Conservation (phyloP, 805 yeast species). For the Candida nanaspora region DNA sequence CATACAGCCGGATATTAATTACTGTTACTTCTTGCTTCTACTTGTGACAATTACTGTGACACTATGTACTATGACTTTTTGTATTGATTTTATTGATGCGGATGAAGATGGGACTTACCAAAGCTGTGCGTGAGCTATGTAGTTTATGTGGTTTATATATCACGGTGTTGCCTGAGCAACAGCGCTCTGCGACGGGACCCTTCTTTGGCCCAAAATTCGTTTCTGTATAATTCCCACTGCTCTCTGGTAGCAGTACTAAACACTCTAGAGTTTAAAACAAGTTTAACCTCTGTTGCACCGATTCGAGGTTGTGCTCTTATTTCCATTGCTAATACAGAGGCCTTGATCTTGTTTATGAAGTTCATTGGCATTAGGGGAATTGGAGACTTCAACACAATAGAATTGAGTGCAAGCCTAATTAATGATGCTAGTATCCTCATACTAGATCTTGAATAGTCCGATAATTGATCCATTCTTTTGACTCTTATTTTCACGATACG, state of each 20-base stretch:
- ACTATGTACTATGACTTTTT: too few species aligned
- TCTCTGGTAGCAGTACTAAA: slow-evolving; percentile 81
- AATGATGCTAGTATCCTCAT: neutral
- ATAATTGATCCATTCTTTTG: slow-evolving; percentile 11
- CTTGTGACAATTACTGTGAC: too few species aligned
- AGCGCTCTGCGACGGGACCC: slow-evolving; percentile 51
- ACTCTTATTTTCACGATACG: slow-evolving; percentile 58
- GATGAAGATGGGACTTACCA: too few species aligned
- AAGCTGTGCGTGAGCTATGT: too few species aligned
- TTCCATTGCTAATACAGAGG: slow-evolving; percentile 3
- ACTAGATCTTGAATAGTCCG: slow-evolving; percentile 21
- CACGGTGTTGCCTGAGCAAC: slow-evolving; percentile 7
- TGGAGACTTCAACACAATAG: neutral
- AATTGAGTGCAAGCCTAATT: neutral
- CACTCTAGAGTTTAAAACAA: slow-evolving; percentile 73
- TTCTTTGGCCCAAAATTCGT: slow-evolving; percentile 89
- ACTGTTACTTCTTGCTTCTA: too few species aligned
- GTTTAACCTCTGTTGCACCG: slow-evolving; percentile 76
- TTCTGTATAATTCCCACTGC: slow-evolving; percentile 90
- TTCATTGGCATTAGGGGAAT: neutral
- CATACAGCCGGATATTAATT: too few species aligned
- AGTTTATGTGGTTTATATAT: too few species aligned
- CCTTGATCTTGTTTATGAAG: neutral
- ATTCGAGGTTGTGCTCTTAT: slow-evolving; percentile 47
- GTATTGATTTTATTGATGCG: too few species aligned